Conservation (phyloP, 768 basidiomycete genomes). For the Leccinum broughii region DNA sequence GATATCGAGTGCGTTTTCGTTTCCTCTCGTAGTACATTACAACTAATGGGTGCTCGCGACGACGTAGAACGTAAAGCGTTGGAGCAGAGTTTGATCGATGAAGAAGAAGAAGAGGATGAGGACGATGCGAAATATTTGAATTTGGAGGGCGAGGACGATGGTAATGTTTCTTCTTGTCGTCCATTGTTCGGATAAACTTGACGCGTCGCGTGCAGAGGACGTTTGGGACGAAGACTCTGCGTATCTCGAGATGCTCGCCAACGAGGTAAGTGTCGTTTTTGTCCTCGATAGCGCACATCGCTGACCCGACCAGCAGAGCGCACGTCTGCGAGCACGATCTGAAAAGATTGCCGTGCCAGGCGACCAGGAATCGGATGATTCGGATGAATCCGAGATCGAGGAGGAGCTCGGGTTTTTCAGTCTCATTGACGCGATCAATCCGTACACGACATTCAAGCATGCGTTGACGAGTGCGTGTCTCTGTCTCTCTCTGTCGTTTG, state of each 20-base stretch:
- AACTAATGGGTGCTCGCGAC: background rate
- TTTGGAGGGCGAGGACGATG: constrained; percentile 64
- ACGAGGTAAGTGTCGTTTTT: constrained; percentile 53
- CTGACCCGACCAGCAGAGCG: constrained; percentile 46
- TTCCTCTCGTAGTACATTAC: background rate
- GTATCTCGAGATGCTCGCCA: constrained; percentile 83
- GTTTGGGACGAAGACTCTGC: constrained; percentile 91
- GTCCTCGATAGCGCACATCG: background rate
- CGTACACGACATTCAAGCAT: constrained; percentile 75
- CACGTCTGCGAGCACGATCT: constrained; percentile 66
- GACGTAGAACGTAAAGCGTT: constrained; percentile 59
- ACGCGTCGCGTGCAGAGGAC: constrained; percentile 53
- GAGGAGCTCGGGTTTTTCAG: constrained; percentile 89
- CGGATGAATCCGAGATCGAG: constrained; percentile 61
- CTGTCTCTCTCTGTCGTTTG: no score
- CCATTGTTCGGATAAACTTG: background rate
- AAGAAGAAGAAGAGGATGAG: constrained; percentile 46
- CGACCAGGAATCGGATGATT: constrained; percentile 40
- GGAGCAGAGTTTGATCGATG: constrained; percentile 48
- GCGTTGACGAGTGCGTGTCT: constrained; percentile 62
- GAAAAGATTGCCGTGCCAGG: constrained; percentile 36
- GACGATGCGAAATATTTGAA: constrained; percentile 57
- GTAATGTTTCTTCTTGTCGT: constrained; percentile 30
- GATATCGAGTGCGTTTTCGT: constrained; percentile 55
- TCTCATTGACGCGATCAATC: constrained; percentile 76